Conservation (phyloP, 1,284 basidiomycete genomes). For the Anthracocystis walkeri region DNA sequence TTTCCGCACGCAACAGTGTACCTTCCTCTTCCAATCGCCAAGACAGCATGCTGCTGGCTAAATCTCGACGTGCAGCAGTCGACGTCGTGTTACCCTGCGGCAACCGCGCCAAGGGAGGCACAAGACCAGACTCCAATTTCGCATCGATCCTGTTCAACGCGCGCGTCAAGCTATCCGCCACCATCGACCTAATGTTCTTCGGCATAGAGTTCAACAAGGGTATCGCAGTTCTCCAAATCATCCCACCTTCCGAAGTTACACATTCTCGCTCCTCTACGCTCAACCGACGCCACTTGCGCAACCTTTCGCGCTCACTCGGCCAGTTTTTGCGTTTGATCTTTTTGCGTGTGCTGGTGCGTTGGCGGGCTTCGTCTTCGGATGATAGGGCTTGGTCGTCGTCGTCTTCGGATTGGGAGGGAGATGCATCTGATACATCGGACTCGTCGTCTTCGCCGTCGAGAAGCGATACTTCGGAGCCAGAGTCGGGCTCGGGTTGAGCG, state of each 20-base stretch:
- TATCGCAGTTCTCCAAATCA: constrained; percentile 55
- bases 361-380: constrained; percentile 17
- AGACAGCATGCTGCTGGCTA: constrained; percentile 40
- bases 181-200: constrained; percentile 46
- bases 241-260: constrained; percentile 49
- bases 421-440: constrained; percentile 17
- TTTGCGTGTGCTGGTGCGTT: neutral
- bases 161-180: constrained; percentile 27
- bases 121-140: constrained; percentile 36
- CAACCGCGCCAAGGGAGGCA: constrained; percentile 41
- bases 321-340: constrained; percentile 27
- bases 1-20: constrained; percentile 18
- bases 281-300: constrained; percentile 48
- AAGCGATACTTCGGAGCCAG: constrained; percentile 39
- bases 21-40: constrained; percentile 49
- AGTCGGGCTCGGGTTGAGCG: constrained; percentile 6
- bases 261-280: constrained; percentile 48
- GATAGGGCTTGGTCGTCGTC: constrained; percentile 16
- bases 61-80: constrained; percentile 18
- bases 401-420: constrained; percentile 17
- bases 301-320: constrained; percentile 36
- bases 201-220: constrained; percentile 47
- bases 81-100: constrained; percentile 11
- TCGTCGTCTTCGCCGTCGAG: constrained; percentile 43
- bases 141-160: constrained; percentile 41